Evolutionary conservation across 2,329 filamentous ascomycete genomes (phyloP).

Genomic region (Nemania bipapillata): DNA sequence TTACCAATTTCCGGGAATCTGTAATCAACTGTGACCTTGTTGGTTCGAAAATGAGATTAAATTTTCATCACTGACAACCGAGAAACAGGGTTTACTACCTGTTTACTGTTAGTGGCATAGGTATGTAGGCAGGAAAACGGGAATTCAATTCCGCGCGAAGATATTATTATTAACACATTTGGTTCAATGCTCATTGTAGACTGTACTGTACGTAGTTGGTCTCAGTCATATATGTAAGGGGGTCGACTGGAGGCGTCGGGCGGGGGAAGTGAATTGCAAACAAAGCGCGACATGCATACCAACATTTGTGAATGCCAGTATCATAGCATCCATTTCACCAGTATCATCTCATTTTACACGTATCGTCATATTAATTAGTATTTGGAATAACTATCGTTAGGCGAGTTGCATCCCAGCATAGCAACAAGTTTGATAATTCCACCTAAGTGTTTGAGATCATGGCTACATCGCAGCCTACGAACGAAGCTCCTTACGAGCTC

Average conservation of each 20-base stretch:
- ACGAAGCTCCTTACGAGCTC: slow-evolving; percentile 63
- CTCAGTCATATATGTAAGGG: too few species aligned
- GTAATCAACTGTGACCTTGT: too few species aligned
- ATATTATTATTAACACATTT: too few species aligned
- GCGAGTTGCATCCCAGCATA: neutral
- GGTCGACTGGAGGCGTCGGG: too few species aligned
- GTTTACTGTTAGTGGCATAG: neutral
- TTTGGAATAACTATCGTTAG: neutral
- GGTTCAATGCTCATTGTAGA: too few species aligned
- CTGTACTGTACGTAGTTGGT: too few species aligned
- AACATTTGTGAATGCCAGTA: neutral
- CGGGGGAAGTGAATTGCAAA: neutral
- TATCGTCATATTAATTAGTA: neutral
- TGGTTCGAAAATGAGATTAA: neutral
- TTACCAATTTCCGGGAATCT: too few species aligned
- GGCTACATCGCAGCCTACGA: slow-evolving; percentile 1
- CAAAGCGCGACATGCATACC: neutral
- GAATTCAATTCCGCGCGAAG: neutral
- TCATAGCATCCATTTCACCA: neutral
- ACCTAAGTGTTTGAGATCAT: neutral
- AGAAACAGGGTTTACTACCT: slow-evolving; percentile 2
- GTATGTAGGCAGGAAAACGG: neutral
- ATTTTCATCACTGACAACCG: neutral
- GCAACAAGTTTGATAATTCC: neutral
- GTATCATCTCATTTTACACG: neutral